phyloP scores from a whole-genome alignment of 352 stramenopile genomes.

The Poterioochromonas sp. region DNA sequence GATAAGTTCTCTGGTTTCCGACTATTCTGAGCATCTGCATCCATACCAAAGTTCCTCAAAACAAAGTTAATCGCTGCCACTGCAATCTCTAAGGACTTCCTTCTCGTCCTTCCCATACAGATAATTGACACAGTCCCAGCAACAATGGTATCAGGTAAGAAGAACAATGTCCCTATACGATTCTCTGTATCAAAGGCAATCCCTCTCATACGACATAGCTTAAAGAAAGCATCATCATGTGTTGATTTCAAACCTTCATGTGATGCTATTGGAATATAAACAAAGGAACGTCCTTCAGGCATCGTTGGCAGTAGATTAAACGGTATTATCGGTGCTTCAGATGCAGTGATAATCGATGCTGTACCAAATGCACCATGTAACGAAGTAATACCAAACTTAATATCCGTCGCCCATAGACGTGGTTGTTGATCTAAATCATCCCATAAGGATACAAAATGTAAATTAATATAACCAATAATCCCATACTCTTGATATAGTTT shows the following conservation, averaged over 20 bases:
- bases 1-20: neutral
- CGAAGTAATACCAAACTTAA: constrained; percentile 65
- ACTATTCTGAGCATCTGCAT: neutral
- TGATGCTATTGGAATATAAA: constrained; percentile 61
- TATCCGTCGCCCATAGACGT: constrained; percentile 60
- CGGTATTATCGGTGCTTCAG: no score
- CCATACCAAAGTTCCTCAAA: neutral
- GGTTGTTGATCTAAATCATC: constrained; percentile 50
- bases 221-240: constrained; percentile 68
- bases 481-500: constrained; percentile 45
- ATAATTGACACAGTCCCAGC: neutral
- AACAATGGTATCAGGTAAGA: constrained; percentile 57
- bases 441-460: constrained; percentile 63
- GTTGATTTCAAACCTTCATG: constrained; percentile 66
- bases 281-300: constrained; percentile 49
- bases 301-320: neutral
- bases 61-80: neutral
- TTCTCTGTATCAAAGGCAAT: constrained; percentile 66
- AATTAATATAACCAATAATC: constrained; percentile 66
- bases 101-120: neutral
- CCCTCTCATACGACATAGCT: constrained; percentile 66
- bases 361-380: constrained; percentile 58
- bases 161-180: constrained; percentile 58
- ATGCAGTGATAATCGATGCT: constrained; percentile 38
- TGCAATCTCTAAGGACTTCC: neutral